Conservation (phyloP, 2,329 filamentous ascomycete genomes). For the Hypoxylon sp. region DNA sequence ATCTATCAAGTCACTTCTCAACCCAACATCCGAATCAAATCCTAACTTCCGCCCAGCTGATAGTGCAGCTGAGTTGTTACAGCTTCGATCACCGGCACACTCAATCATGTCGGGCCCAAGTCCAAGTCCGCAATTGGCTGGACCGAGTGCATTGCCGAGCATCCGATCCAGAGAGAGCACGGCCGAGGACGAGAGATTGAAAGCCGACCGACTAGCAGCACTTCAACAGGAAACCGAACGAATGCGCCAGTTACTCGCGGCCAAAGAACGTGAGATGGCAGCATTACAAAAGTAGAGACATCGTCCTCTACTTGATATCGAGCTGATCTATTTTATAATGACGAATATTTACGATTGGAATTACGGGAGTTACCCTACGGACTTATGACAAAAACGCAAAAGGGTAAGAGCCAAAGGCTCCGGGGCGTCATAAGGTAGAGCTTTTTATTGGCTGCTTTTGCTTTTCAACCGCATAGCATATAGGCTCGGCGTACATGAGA, state of each 20-base stretch:
- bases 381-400: conserved; percentile 25
- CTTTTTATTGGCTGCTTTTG: conserved; percentile 16
- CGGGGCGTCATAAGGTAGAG: conserved; percentile 25
- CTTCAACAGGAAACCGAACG: conserved; percentile 80
- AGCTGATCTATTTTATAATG: conserved; percentile 28
- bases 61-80: conserved; percentile 57
- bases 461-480: conserved; percentile 37
- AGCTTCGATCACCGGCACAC: conserved; percentile 60
- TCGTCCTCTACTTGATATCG: background rate
- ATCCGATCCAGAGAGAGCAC: conserved; percentile 51
- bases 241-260: conserved; percentile 79
- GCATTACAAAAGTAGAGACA: conserved; percentile 56
- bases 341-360: conserved; percentile 32
- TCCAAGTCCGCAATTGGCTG: conserved; percentile 56
- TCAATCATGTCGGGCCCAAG: conserved; percentile 59
- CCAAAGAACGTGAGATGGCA: conserved; percentile 80
- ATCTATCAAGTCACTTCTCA: conserved; percentile 82
- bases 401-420: conserved; percentile 13
- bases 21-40: conserved; percentile 60
- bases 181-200: conserved; percentile 64
- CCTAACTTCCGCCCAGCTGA: conserved; percentile 49
- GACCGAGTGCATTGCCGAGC: conserved; percentile 48
- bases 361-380: conserved; percentile 24
- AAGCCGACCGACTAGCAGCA: conserved; percentile 73
- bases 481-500: conserved; percentile 37